Conservation (phyloP, 495 filamentous ascomycete genomes). For the Clohesyomyces aquaticus region DNA sequence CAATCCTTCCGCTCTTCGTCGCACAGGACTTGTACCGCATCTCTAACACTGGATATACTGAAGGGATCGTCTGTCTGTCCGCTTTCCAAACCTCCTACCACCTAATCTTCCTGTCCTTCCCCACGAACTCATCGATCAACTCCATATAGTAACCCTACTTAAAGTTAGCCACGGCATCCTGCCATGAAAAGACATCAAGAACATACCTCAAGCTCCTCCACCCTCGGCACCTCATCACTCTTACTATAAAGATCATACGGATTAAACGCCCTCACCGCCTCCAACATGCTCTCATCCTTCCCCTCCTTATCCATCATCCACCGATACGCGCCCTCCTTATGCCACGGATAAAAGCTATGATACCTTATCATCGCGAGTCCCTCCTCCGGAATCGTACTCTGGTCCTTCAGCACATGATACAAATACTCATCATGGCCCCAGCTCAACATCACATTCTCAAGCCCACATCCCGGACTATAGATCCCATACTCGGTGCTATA, state of each 20-base stretch:
- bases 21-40: no score
- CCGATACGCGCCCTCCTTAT: constrained; percentile 73
- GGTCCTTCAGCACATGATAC: constrained; percentile 79
- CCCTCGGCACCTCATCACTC: constrained; percentile 75
- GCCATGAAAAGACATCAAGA: not conserved
- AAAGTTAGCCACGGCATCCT: constrained; percentile 14
- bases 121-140: constrained; percentile 85
- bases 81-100: constrained; percentile 56
- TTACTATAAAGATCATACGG: constrained; percentile 93
- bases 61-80: not conserved
- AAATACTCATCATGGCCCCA: constrained; percentile 95
- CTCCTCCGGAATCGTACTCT: constrained; percentile 74
- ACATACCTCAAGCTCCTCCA: constrained; percentile 69
- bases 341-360: constrained; percentile 91
- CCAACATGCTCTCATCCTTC: constrained; percentile 77
- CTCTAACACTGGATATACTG: not conserved
- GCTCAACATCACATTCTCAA: constrained; percentile 83
- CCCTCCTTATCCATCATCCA: constrained; percentile 82
- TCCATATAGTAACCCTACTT: constrained; percentile 77
- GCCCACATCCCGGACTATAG: constrained; percentile 73
- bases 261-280: constrained; percentile 83
- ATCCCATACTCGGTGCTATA: constrained; percentile 77
- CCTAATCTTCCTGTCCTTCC: constrained; percentile 66
- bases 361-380: constrained; percentile 89
- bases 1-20: no score